These are phyloP conservation scores for Galerina marginata DNA, from an alignment of 768 basidiomycete species.

Conservation along the genomic window DNA sequence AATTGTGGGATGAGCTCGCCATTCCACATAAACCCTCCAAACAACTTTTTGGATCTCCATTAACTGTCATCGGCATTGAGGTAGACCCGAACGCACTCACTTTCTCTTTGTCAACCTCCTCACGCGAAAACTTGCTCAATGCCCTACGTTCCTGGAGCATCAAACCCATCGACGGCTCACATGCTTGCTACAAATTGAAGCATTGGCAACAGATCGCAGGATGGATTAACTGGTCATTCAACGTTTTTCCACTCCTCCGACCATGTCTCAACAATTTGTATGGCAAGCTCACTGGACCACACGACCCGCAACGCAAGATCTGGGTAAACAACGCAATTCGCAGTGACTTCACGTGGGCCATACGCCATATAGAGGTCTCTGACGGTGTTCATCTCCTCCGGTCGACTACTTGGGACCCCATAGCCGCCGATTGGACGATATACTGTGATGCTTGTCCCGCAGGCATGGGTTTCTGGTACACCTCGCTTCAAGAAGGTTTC, in stretches of 20 bases:
- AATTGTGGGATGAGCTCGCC: conserved; percentile 43
- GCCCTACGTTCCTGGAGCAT: background rate
- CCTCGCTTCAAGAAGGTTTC: conserved; percentile 23
- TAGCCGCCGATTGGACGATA: conserved; percentile 8
- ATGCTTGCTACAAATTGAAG: background rate
- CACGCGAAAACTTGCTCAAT: background rate
- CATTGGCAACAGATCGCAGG: conserved; percentile 35
- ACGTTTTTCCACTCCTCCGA: conserved; percentile 40
- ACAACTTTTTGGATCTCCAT: conserved; percentile 34
- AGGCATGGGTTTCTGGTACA: conserved; percentile 36
- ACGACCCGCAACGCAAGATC: conserved; percentile 7
- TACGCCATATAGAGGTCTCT: conserved; percentile 19
- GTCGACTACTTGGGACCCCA: conserved; percentile 14
- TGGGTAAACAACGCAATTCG: conserved; percentile 33
- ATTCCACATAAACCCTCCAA: conserved; percentile 44
- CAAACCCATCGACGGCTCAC: background rate
- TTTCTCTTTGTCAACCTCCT: conserved; percentile 23
- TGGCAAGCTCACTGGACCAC: conserved; percentile 35
- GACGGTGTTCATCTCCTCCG: conserved; percentile 31
- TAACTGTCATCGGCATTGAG: conserved; percentile 44
- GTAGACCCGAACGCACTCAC: conserved; percentile 37
- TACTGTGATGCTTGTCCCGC: conserved; percentile 32
- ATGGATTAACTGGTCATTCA: conserved; percentile 47
- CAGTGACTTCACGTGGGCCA: conserved; percentile 39
- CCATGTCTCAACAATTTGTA: conserved; percentile 41